phyloP scores from a whole-genome alignment of 345 rosid species.

The Eutrema heterophyllum region DNA sequence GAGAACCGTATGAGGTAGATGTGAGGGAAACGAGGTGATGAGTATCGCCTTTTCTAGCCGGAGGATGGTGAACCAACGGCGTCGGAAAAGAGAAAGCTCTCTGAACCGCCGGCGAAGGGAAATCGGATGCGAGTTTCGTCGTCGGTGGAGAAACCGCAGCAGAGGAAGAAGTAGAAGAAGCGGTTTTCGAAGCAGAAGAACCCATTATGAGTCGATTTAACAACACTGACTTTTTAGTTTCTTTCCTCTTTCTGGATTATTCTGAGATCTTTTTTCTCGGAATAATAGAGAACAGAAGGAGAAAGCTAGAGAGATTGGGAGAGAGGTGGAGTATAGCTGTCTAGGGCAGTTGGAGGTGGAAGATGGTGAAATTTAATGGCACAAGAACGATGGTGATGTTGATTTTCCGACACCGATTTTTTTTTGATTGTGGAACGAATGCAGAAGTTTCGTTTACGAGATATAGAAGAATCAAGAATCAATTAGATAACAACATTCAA shows the following conservation, averaged over 20 bases:
- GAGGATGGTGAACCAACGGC: constrained; percentile 86
- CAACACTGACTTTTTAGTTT: neutral
- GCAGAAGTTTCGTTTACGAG: neutral
- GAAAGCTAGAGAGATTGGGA: constrained; percentile 17
- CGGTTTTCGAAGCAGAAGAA: constrained; percentile 59
- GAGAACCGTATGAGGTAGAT: constrained; percentile 83
- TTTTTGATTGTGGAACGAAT: constrained; percentile 25
- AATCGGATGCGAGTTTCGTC: constrained; percentile 19
- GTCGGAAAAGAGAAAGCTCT: constrained; percentile 61
- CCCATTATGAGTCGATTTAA: constrained; percentile 51
- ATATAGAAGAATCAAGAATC: neutral
- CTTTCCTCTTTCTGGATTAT: neutral
- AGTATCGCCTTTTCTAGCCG: constrained; percentile 75
- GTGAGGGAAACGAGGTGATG: constrained; percentile 86
- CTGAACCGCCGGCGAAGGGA: constrained; percentile 26
- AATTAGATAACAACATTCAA: neutral
- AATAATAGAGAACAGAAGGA: constrained; percentile 14
- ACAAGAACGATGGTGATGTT: constrained; percentile 25
- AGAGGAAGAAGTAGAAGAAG: constrained; percentile 28
- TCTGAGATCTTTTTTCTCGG: neutral
- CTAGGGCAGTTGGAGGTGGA: constrained; percentile 41
- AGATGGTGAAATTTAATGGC: constrained; percentile 32
- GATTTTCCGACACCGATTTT: constrained; percentile 25
- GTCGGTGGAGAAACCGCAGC: constrained; percentile 29
- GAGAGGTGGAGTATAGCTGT: constrained; percentile 53